Evolutionary conservation across 768 basidiomycete species (phyloP).

Genomic region (Panus rudis): DNA sequence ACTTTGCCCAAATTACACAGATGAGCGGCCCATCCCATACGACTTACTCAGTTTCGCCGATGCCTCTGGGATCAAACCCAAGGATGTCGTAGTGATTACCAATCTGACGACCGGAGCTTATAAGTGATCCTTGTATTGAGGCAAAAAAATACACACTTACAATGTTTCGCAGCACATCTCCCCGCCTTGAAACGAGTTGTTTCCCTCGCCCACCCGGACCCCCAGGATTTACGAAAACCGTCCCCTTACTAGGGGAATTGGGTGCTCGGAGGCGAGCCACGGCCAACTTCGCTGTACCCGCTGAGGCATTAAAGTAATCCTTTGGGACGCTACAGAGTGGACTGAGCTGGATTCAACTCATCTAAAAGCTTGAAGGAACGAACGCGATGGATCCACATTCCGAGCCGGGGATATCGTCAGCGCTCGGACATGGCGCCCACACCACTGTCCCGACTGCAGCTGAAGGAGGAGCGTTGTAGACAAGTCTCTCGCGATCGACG

Average conservation of each 20-base stretch:
- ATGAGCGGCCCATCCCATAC: neutral
- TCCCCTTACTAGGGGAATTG: constrained; percentile 18
- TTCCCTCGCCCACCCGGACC: constrained; percentile 20
- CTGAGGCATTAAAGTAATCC: constrained; percentile 23
- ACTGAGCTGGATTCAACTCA: neutral
- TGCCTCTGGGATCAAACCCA: constrained; percentile 27
- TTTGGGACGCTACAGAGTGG: constrained; percentile 24
- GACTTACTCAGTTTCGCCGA: constrained; percentile 23
- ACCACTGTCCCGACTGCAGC: constrained; percentile 8
- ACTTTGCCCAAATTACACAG: neutral
- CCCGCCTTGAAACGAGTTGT: constrained; percentile 6
- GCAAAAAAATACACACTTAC: constrained; percentile 1
- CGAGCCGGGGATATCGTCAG: constrained; percentile 7
- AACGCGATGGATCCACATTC: constrained; percentile 20
- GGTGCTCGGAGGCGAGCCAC: constrained; percentile 24
- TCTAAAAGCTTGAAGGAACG: neutral
- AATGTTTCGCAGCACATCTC: constrained; percentile 9
- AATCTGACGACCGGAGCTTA: constrained; percentile 7
- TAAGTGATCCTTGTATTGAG: too few relatives aligned
- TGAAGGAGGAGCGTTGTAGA: too few relatives aligned
- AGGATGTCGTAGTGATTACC: constrained; percentile 22
- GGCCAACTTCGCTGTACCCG: constrained; percentile 24
- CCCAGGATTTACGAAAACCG: constrained; percentile 27
- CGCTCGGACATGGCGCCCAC: constrained; percentile 8
- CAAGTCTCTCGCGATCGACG: too few relatives aligned